Conservation (phyloP, 2,329 filamentous ascomycete species). For the Phialophora chinensis region DNA sequence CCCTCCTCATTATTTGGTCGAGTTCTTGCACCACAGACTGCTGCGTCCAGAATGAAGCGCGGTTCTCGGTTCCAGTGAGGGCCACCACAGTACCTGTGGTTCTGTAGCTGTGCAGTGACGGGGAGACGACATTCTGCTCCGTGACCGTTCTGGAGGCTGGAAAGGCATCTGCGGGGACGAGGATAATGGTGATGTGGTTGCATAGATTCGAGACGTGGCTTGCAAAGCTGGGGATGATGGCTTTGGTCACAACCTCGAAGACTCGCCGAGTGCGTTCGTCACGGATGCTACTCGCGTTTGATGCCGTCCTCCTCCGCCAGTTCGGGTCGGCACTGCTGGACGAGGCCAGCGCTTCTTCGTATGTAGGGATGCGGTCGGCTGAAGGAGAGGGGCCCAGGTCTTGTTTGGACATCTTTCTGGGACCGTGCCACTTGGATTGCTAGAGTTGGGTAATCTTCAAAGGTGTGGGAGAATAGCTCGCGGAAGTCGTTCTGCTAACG, state of each 20-base stretch:
- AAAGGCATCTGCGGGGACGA: constrained; percentile 52
- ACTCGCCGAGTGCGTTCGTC: constrained; percentile 49
- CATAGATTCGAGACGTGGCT: constrained; percentile 50
- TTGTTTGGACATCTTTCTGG: constrained; percentile 23
- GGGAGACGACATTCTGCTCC: constrained; percentile 46
- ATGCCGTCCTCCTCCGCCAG: constrained; percentile 36
- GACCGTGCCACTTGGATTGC: background rate
- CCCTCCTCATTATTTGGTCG: constrained; percentile 25
- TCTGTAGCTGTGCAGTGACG: constrained; percentile 20
- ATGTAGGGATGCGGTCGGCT: constrained; percentile 45
- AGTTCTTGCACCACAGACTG: constrained; percentile 51
- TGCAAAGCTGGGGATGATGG: constrained; percentile 52
- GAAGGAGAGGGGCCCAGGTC: constrained; percentile 4
- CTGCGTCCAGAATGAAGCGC: constrained; percentile 52
- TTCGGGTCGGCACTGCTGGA: background rate
- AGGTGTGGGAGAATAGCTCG: background rate
- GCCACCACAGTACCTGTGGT: constrained; percentile 44
- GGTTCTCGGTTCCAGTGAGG: constrained; percentile 49
- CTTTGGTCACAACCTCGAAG: constrained; percentile 45
- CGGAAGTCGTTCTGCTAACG: background rate
- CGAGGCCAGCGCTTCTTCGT: constrained; percentile 43
- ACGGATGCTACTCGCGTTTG: constrained; percentile 21
- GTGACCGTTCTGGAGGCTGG: constrained; percentile 41
- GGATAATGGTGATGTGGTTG: constrained; percentile 51
- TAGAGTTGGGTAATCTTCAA: background rate